These are phyloP conservation scores for Cercospora sojina DNA, from an alignment of 2,329 filamentous ascomycete genomes.

Conservation along the genomic window DNA sequence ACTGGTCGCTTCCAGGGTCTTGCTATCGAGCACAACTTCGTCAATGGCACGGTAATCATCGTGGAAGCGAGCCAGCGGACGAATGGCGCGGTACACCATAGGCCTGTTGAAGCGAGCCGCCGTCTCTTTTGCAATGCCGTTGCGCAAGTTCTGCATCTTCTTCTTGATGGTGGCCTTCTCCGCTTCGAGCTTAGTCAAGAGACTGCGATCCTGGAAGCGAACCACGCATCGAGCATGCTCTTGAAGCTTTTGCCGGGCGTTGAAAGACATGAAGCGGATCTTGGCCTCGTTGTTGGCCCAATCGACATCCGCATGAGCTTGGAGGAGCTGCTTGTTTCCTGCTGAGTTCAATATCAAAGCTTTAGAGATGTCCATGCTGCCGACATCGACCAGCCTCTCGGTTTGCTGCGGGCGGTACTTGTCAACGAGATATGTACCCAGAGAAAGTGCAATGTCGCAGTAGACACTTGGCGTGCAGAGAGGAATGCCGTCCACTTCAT, in stretches of 20 bases:
- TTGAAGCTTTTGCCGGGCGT: not conserved
- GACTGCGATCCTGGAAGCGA: not conserved
- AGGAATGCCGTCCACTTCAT: conserved; percentile 47
- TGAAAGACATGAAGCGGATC: not conserved
- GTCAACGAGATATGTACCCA: conserved; percentile 31
- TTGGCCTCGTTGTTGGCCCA: not conserved
- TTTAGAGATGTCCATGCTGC: not conserved
- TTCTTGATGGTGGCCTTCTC: not conserved
- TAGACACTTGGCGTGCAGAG: conserved; percentile 41
- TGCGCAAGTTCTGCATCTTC: not conserved
- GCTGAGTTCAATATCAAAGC: not conserved
- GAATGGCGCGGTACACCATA: not conserved
- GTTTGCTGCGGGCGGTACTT: not conserved
- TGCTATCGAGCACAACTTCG: not conserved
- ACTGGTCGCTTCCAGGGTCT: not conserved
- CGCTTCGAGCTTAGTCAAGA: not conserved
- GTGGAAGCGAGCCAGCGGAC: not conserved
- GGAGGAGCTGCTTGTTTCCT: not conserved
- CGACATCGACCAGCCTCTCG: not conserved
- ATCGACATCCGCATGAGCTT: not conserved
- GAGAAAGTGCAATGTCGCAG: conserved; percentile 38
- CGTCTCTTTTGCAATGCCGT: not conserved
- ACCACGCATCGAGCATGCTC: not conserved
- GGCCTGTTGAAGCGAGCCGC: not conserved
- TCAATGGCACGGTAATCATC: not conserved